Percentiles rank a stretch among this genome's conserved stretches.
phyloP scores from a whole-genome alignment of 192 early-diverging fungal genomes.

The Ambispora gerdemannii region DNA sequence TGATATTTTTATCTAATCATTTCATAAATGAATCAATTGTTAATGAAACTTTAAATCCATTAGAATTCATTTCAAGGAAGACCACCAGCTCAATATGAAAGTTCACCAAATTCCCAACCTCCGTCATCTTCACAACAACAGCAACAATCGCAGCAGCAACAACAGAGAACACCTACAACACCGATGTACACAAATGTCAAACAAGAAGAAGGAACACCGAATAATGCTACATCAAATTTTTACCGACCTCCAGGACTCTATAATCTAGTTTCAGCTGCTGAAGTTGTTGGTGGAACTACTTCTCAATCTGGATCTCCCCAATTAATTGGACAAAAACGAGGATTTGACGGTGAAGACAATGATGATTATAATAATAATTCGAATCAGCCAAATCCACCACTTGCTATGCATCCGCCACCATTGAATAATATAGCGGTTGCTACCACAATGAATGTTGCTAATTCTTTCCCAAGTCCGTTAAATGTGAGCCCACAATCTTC shows the following conservation, averaged over 20 bases:
- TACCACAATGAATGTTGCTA: slow-evolving; percentile 20
- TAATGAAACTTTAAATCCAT: background rate
- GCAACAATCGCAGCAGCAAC: too few relatives aligned
- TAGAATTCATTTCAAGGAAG: slow-evolving; percentile 1
- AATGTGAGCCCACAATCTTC: slow-evolving; percentile 26
- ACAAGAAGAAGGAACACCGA: background rate
- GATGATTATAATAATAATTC: slow-evolving; percentile 22
- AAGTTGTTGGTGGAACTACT: slow-evolving; percentile 15
- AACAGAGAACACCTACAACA: background rate
- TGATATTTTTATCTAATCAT: too few relatives aligned
- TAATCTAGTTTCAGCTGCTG: slow-evolving; percentile 17
- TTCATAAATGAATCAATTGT: background rate
- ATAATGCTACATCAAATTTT: background rate
- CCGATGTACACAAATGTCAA: background rate
- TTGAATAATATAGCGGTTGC: slow-evolving; percentile 17
- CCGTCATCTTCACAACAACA: background rate
- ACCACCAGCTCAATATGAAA: slow-evolving; percentile 14
- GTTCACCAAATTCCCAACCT: background rate
- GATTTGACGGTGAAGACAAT: slow-evolving; percentile 18
- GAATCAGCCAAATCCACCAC: slow-evolving; percentile 19
- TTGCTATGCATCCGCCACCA: slow-evolving; percentile 31
- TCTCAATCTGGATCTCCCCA: slow-evolving; percentile 19
- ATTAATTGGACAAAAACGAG: slow-evolving; percentile 29
- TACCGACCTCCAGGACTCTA: background rate
- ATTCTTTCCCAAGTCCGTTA: slow-evolving; percentile 30